Percentiles rank a stretch among this genome's conserved stretches.
These are phyloP conservation scores for Diplodia intermedia DNA, from an alignment of 2,329 filamentous ascomycete species.

Conservation along the genomic window DNA sequence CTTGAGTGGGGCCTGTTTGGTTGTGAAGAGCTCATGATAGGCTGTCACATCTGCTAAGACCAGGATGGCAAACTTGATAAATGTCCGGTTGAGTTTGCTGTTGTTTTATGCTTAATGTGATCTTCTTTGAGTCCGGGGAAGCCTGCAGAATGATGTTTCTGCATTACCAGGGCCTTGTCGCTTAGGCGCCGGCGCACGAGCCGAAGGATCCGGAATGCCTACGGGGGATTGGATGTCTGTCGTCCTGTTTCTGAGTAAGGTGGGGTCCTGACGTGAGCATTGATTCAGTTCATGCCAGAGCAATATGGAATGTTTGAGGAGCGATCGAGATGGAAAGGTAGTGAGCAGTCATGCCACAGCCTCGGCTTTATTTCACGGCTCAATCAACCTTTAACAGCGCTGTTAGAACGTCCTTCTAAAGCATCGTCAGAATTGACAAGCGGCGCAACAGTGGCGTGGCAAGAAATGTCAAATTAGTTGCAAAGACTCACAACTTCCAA, in stretches of 20 bases:
- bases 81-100: not conserved
- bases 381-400: not conserved
- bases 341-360: not conserved
- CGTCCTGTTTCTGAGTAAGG: not conserved
- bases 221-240: not conserved
- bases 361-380: not conserved
- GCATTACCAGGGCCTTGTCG: not conserved
- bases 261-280: not conserved
- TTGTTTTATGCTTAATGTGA: not conserved
- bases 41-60: not conserved
- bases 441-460: no score
- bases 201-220: slow-evolving; percentile 7
- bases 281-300: not conserved
- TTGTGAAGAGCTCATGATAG: not conserved
- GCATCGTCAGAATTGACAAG: not conserved
- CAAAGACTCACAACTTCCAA: not conserved
- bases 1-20: not conserved
- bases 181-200: slow-evolving; percentile 15
- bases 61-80: not conserved
- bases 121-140: slow-evolving; percentile 4
- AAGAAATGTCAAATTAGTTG: no score
- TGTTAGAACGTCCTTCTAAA: not conserved
- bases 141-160: slow-evolving; percentile 2
- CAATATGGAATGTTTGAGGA: not conserved
- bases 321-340: not conserved